Conservation (phyloP, 2,329 filamentous ascomycete species). For the Pseudopithomyces maydicus region DNA sequence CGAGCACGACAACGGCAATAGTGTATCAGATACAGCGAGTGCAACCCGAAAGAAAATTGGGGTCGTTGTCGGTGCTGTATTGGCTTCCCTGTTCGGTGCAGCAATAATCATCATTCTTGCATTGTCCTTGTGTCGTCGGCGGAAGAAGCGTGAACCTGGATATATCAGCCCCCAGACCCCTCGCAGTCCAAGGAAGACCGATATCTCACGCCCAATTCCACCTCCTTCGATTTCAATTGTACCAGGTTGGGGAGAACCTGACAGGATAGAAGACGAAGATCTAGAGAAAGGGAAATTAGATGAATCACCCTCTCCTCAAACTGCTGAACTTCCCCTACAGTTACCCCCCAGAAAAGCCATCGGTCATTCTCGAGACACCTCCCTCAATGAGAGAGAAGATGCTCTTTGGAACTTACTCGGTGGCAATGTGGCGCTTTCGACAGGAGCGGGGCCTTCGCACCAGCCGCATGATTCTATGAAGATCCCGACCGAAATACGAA, state of each 20-base stretch:
- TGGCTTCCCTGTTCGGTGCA: constrained; percentile 37
- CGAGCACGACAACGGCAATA: constrained; percentile 6
- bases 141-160: constrained; percentile 24
- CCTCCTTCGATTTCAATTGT: constrained; percentile 17
- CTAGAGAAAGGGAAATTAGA: constrained; percentile 45
- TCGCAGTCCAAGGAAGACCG: constrained; percentile 35
- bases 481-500: constrained; percentile 46
- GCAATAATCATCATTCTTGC: constrained; percentile 31
- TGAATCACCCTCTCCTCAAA: constrained; percentile 20
- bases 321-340: constrained; percentile 46
- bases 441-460: constrained; percentile 41
- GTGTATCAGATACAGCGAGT: neutral
- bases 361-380: constrained; percentile 45
- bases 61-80: constrained; percentile 35
- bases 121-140: constrained; percentile 26
- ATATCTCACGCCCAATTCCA: constrained; percentile 50
- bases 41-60: constrained; percentile 17
- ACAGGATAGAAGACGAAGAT: constrained; percentile 34
- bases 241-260: constrained; percentile 29
- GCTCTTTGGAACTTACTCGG: constrained; percentile 45
- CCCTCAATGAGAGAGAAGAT: constrained; percentile 46
- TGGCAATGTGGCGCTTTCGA: constrained; percentile 44
- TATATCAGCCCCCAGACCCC: constrained; percentile 26
- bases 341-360: constrained; percentile 38
- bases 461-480: constrained; percentile 51